Evolutionary conservation across 2,329 filamentous ascomycete genomes (phyloP), one percentile per base, ranked within the genome.

Genomic region (Graphiopsis chlorocephala): DNA sequence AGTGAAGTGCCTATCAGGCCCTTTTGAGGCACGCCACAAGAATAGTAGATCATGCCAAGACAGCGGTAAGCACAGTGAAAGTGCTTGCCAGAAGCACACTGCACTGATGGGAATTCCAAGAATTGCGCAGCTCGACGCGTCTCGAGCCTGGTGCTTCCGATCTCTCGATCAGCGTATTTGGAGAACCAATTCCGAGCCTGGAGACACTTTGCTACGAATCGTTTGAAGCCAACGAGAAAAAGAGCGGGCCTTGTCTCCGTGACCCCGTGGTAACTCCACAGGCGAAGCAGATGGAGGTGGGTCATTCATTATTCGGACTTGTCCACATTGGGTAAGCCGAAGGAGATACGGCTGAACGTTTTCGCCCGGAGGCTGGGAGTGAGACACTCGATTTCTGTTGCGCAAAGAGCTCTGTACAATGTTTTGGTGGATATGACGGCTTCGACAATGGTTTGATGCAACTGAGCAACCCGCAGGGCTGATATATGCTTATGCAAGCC

Each of bases 241-340:
- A 23, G n/a, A 56, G 15, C 25, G 33, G 48, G 23, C 38, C 58
- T 29, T 26, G 33, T 15, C 25, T 55, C 33, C 31, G 23, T 28
- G 7, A 61, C 50, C 60, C 60, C 60, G 48, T 62, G 60, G 48
- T 45, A 33, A 25, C 60, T 62, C 60, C 60, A 62, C 60, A 55
- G 25, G 17, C 23, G 29, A 45, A 31, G 31, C 48, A 53, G 25
- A 45, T 55, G 60, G 60, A 62, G 60, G 60, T 62, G 60, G 47
- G 48, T 45, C 48, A n/a, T 31, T 23, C 14, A 33, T n/a, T 17
- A 1, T 20, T 28, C 31, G 35, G 23, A 10, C 60, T 45, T 62
- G 17, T 33, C 60, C 60, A 14, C 20, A 47, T 45, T 2, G 17
- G 60, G 60, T 48, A 62, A 62, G 47, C 60, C 60, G 60, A 29